These are phyloP conservation scores for Sanghuangporus weigelae DNA, from an alignment of 1,284 basidiomycete species.

Conservation along the genomic window DNA sequence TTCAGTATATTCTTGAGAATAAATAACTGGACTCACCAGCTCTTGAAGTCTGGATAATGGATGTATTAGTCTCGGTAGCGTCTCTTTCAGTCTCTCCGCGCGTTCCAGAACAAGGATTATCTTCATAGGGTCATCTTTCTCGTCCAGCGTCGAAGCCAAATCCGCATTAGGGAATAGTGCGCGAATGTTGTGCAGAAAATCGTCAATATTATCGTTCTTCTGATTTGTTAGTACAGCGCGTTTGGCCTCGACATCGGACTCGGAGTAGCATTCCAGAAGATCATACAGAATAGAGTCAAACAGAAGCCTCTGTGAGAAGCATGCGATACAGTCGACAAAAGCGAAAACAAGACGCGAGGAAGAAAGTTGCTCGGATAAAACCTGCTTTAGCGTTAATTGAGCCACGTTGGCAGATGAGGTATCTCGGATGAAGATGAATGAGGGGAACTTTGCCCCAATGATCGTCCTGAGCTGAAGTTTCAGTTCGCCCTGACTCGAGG, in stretches of 20 bases:
- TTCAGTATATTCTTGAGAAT: not conserved
- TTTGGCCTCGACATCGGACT: conserved; percentile 58
- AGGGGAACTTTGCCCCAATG: not conserved
- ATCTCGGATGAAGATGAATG: conserved; percentile 6
- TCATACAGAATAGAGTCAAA: conserved; percentile 64
- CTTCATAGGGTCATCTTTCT: conserved; percentile 25
- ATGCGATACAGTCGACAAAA: conserved; percentile 56
- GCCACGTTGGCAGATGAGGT: not conserved
- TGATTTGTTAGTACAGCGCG: conserved; percentile 43
- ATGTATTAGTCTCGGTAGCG: conserved; percentile 59
- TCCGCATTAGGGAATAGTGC: conserved; percentile 21
- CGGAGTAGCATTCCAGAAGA: conserved; percentile 48
- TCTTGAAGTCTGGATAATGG: conserved; percentile 71
- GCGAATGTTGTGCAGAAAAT: conserved; percentile 58
- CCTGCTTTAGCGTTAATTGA: not conserved
- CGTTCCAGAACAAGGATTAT: conserved; percentile 65
- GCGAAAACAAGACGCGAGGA: conserved; percentile 32
- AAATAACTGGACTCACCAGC: conserved; percentile 48
- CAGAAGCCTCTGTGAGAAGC: conserved; percentile 59
- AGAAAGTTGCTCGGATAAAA: not conserved
- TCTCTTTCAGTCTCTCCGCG: conserved; percentile 61
- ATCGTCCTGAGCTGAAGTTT: not conserved
- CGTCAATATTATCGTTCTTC: conserved; percentile 61
- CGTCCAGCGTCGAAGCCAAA: not conserved
- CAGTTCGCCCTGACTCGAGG: not conserved